Evolutionary conservation across 129 eudicot genomes (phyloP).

Genomic region (sunflower (Helianthus annuus)): HanXRQr2.0-SUNRISE NC_035433.2:137310985-137311484

Average conservation of each 20-base stretch:
- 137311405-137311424: too few relatives aligned
- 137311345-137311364: too few relatives aligned
- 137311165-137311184: background rate
- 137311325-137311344: too few relatives aligned
- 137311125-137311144: slow-evolving; percentile 86
- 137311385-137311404: too few relatives aligned
- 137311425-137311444: too few relatives aligned
- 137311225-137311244: background rate
- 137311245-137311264: background rate
- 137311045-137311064: slow-evolving; percentile 93
- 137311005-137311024: background rate
- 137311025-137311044: background rate
- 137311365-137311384: too few relatives aligned
- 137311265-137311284: background rate
- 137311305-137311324: too few relatives aligned
- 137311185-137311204: background rate
- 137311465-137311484: too few relatives aligned
- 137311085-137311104: slow-evolving; percentile 99
- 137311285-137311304: too few relatives aligned
- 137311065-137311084: slow-evolving; percentile 96
- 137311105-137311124: slow-evolving; percentile 96
- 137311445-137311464: too few relatives aligned
- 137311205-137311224: background rate
- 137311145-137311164: background rate
- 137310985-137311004: background rate